Conservation (phyloP, 495 filamentous ascomycete genomes). For the Xylaria grammica region DNA sequence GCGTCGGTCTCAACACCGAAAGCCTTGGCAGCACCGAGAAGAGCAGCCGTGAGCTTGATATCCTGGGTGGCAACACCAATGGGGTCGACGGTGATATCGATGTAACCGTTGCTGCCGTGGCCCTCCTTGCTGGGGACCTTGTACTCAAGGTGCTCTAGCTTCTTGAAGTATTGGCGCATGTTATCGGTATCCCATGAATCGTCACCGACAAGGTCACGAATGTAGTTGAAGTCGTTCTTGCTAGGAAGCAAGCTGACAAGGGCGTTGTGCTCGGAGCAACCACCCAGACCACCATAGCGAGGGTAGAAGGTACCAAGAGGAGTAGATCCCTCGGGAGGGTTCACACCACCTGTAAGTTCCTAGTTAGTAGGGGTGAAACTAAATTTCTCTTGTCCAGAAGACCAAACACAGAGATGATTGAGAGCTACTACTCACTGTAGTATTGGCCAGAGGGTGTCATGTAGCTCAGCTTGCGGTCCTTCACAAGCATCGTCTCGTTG, state of each 20-base stretch:
- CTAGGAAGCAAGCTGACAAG: constrained; percentile 47
- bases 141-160: constrained; percentile 62
- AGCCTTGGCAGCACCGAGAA: constrained; percentile 57
- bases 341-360: constrained; percentile 39
- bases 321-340: constrained; percentile 48
- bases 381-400: neutral
- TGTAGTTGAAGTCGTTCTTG: constrained; percentile 53
- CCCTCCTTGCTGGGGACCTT: constrained; percentile 35
- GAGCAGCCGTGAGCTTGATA: constrained; percentile 54
- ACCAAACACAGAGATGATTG: neutral
- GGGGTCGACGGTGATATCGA: constrained; percentile 55
- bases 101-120: constrained; percentile 65
- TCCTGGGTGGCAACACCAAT: constrained; percentile 56
- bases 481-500: constrained; percentile 38
- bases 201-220: constrained; percentile 54
- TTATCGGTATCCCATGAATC: constrained; percentile 49
- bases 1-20: constrained; percentile 45
- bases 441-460: constrained; percentile 37
- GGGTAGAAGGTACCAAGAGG: constrained; percentile 56
- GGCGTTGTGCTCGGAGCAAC: constrained; percentile 57
- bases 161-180: constrained; percentile 56
- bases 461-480: constrained; percentile 50
- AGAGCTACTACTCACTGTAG: constrained; percentile 33
- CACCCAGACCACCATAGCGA: constrained; percentile 55
- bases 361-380: neutral